These are phyloP conservation scores for Saccharomycopsis microspora DNA, from an alignment of 805 yeast genomes.

Conservation along the genomic window DNA sequence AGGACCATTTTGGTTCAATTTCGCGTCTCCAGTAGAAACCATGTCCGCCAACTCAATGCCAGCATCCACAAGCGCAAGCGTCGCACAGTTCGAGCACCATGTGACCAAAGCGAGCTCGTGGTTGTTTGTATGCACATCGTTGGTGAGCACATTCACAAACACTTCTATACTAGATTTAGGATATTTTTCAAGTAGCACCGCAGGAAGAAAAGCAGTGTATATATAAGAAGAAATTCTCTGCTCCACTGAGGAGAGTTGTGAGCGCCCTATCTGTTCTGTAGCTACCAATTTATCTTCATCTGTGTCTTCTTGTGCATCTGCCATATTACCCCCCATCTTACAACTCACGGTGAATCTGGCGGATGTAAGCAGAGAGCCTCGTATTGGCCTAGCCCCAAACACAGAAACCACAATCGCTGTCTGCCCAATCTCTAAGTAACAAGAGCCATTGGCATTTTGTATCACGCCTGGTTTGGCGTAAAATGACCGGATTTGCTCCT, in stretches of 20 bases:
- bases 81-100: conserved; percentile 50
- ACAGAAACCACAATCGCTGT: conserved; percentile 49
- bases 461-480: conserved; percentile 56
- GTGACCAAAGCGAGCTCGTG: conserved; percentile 30
- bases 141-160: conserved; percentile 52
- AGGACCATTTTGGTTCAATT: neutral
- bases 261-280: conserved; percentile 20
- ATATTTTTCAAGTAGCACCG: conserved; percentile 55
- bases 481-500: conserved; percentile 23
- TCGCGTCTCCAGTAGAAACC: conserved; percentile 52
- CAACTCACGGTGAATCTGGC: conserved; percentile 57
- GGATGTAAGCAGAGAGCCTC: conserved; percentile 56
- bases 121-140: conserved; percentile 19
- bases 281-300: conserved; percentile 9
- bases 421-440: conserved; percentile 59
- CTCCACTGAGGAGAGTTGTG: conserved; percentile 29
- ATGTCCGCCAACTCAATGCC: conserved; percentile 72
- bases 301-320: neutral
- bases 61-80: conserved; percentile 74
- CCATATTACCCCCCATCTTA: conserved; percentile 35
- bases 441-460: conserved; percentile 71
- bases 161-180: conserved; percentile 87
- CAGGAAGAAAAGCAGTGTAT: conserved; percentile 38
- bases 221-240: conserved; percentile 37
- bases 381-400: conserved; percentile 82